Conservation (phyloP, 768 basidiomycete species). For the Termitomyces sp. region DNA sequence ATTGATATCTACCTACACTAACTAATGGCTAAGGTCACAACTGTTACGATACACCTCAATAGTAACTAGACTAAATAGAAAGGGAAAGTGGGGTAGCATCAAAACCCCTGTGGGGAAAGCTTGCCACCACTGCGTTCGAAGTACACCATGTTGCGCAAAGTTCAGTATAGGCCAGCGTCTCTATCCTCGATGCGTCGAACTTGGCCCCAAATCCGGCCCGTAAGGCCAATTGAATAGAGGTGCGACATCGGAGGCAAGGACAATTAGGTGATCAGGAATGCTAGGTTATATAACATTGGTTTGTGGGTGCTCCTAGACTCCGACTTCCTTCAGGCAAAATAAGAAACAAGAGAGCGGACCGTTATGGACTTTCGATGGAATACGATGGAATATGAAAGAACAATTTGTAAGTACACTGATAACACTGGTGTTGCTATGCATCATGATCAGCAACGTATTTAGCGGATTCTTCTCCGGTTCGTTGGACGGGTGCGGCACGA, state of each 20-base stretch:
- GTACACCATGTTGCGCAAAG: no score
- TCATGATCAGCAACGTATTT: neutral
- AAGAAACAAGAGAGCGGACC: neutral
- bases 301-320: neutral
- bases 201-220: no score
- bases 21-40: no score
- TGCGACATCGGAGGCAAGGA: neutral
- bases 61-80: no score
- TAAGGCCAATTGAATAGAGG: no score
- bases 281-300: neutral
- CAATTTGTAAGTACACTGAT: neutral
- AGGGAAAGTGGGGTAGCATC: no score
- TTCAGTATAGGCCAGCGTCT: no score
- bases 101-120: no score
- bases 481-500: neutral
- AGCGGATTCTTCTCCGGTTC: neutral
- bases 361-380: neutral
- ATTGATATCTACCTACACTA: no score
- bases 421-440: neutral
- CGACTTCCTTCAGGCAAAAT: neutral
- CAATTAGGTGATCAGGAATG: neutral
- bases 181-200: no score
- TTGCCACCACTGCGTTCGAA: no score
- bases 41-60: no score
- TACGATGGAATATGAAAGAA: neutral